Evolutionary conservation across 2,329 filamentous ascomycete species (phyloP).

Genomic region (Epichloe hybrida): DNA sequence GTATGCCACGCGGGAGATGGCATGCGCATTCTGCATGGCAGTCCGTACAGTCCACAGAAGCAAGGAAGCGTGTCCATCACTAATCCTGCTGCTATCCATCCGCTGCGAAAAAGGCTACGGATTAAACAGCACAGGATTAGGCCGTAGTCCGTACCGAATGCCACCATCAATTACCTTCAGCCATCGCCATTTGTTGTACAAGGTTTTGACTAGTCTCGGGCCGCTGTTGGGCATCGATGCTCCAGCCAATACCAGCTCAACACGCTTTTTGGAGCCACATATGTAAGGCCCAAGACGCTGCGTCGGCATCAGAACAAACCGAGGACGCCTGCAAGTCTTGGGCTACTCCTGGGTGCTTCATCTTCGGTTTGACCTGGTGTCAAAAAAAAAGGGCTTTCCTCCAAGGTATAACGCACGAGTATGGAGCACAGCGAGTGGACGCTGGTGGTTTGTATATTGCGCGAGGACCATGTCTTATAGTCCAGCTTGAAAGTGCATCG

Average conservation of each 20-base stretch:
- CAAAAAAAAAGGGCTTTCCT: neutral
- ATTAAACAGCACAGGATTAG: neutral
- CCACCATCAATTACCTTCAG: neutral
- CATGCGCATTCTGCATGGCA: neutral
- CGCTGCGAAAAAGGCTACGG: neutral
- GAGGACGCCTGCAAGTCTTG: neutral
- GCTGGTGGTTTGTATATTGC: neutral
- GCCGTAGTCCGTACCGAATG: neutral
- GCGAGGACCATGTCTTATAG: neutral
- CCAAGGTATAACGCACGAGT: neutral
- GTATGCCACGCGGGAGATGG: neutral
- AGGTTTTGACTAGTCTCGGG: constrained; percentile 7
- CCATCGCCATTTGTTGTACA: constrained; percentile 1
- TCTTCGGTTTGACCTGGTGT: neutral
- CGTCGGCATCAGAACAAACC: neutral
- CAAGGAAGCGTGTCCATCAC: constrained; percentile 1
- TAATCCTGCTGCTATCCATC: neutral
- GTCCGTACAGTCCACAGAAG: neutral
- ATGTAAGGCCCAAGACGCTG: neutral
- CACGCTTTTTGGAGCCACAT: constrained; percentile 9
- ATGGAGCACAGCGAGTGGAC: neutral
- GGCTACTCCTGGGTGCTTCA: too few relatives aligned
- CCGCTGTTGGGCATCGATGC: constrained; percentile 26
- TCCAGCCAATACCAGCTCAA: constrained; percentile 24
- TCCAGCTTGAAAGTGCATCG: neutral